These are phyloP conservation scores for Aphanomyces euteiches DNA, from an alignment of 352 stramenopile species.

Conservation along the genomic window DNA sequence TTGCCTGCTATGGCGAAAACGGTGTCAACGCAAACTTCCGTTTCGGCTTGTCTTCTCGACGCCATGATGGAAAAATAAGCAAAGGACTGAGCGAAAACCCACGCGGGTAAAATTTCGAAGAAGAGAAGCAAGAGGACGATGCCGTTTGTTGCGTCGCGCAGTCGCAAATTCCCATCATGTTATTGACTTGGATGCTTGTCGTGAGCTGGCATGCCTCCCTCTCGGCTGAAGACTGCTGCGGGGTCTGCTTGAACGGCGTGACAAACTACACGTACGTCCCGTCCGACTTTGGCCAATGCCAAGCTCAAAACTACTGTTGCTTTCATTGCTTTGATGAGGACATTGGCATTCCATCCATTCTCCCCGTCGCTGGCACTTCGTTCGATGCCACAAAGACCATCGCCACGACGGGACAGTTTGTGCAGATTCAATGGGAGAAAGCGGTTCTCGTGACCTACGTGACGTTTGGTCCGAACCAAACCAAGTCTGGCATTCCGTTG, in stretches of 20 bases:
- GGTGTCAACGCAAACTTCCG: too few species aligned
- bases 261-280: slow-evolving; percentile 20
- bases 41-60: too few species aligned
- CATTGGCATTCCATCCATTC: slow-evolving; percentile 16
- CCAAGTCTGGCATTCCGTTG: slow-evolving; percentile 23
- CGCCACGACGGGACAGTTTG: slow-evolving; percentile 11
- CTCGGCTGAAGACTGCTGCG: slow-evolving; percentile 19
- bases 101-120: background rate
- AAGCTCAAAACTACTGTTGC: slow-evolving; percentile 22
- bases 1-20: too few species aligned
- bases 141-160: background rate
- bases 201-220: background rate
- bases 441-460: slow-evolving; percentile 23
- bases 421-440: slow-evolving; percentile 18
- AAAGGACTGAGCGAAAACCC: too few species aligned
- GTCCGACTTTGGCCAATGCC: slow-evolving; percentile 15
- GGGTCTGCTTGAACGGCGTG: slow-evolving; percentile 23
- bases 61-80: too few species aligned
- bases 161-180: background rate
- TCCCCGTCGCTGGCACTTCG: slow-evolving; percentile 15
- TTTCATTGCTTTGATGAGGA: slow-evolving; percentile 10
- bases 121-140: background rate
- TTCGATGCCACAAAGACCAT: slow-evolving; percentile 16
- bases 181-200: background rate
- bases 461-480: slow-evolving; percentile 21